These are phyloP conservation scores for Monosporozyma solicola DNA, from an alignment of 805 yeast species.

Conservation along the genomic window DNA sequence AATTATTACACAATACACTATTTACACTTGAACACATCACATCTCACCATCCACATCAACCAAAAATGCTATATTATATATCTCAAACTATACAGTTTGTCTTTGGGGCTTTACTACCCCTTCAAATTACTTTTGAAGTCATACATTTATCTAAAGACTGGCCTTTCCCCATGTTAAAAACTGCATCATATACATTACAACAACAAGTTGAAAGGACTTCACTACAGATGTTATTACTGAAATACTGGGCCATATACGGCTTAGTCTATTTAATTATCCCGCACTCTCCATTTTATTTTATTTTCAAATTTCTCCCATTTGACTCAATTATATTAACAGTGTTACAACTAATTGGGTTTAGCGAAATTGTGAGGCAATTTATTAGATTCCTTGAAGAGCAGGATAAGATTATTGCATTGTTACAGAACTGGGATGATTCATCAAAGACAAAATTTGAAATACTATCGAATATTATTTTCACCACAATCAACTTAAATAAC, in stretches of 20 bases:
- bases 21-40: neutral
- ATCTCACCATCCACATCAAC: neutral
- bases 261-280: conserved; percentile 13
- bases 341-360: conserved; percentile 6
- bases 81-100: conserved; percentile 2
- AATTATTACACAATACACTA: too few relatives aligned
- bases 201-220: conserved; percentile 4
- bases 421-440: conserved; percentile 7
- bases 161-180: conserved; percentile 5
- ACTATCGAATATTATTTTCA: conserved; percentile 3
- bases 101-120: conserved; percentile 16
- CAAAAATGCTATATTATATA: neutral
- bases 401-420: conserved; percentile 9
- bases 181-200: conserved; percentile 2
- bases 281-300: conserved; percentile 6
- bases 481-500: conserved; percentile 3
- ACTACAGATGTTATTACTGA: conserved; percentile 9
- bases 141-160: conserved; percentile 8
- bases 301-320: conserved; percentile 12
- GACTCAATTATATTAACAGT: conserved; percentile 5
- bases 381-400: conserved; percentile 13
- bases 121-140: conserved; percentile 19
- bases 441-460: conserved; percentile 10
- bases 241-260: conserved; percentile 18
- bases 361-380: conserved; percentile 14